phyloP scores from a whole-genome alignment of 257 asterid species.

The Nicotiana tabacum region DNA sequence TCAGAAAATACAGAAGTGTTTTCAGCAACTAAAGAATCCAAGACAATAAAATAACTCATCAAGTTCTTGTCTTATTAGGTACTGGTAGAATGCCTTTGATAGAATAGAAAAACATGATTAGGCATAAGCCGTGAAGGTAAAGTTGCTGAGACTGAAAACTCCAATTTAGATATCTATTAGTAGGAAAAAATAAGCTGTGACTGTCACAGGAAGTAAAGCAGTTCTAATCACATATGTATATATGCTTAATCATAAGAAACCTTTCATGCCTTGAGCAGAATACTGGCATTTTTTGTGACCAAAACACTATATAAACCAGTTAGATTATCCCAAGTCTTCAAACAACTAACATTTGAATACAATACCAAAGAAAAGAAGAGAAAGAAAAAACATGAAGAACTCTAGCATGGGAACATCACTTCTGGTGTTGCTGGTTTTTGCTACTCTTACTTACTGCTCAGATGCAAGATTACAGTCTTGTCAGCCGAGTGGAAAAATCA shows the following conservation, averaged over 20 bases:
- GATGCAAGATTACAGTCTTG: constrained; percentile 15
- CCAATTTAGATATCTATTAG: background rate
- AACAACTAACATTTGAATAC: background rate
- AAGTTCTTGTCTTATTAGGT: background rate
- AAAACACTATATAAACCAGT: background rate
- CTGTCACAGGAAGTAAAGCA: background rate
- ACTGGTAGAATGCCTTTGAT: background rate
- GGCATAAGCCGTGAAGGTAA: background rate
- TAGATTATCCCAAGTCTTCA: background rate
- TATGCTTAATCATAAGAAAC: background rate
- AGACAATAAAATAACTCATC: background rate
- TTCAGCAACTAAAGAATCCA: background rate
- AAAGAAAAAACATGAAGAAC: too few species aligned
- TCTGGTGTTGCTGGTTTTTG: constrained; percentile 14
- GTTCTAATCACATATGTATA: background rate
- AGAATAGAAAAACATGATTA: background rate
- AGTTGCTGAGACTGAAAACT: background rate
- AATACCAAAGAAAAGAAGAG: background rate
- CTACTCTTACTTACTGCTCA: background rate
- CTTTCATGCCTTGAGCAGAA: background rate
- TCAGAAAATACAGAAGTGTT: background rate
- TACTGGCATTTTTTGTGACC: background rate
- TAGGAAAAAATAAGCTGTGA: background rate
- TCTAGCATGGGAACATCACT: background rate
- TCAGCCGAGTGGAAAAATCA: constrained; percentile 34